Percentiles rank a stretch among this genome's conserved stretches.
Conservation (phyloP, 176 grass and related monocot genomes). For the Puccinellia tenuiflora region DNA sequence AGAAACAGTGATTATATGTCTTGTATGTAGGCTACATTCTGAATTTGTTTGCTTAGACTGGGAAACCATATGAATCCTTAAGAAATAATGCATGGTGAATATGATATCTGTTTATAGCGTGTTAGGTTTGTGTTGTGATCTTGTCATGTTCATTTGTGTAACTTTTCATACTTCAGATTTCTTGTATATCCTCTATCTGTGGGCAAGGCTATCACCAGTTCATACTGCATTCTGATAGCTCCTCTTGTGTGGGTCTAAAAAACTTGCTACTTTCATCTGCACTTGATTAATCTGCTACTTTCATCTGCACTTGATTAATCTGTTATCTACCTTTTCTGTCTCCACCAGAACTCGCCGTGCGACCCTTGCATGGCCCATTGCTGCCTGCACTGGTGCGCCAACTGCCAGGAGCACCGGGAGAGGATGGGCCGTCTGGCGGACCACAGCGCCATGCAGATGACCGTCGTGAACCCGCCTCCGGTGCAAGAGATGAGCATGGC, state of each 20-base stretch:
- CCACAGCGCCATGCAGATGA: conserved; percentile 53
- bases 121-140: not conserved
- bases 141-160: not conserved
- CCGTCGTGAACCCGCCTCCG: conserved; percentile 75
- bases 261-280: not conserved
- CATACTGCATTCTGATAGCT: not conserved
- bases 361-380: conserved; percentile 91
- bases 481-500: conserved; percentile 74
- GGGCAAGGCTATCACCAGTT: not conserved
- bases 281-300: not conserved
- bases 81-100: not conserved
- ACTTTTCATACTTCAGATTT: not conserved
- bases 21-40: not conserved
- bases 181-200: not conserved
- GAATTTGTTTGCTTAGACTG: not conserved
- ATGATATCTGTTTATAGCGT: not conserved
- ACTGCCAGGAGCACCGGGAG: conserved; percentile 94
- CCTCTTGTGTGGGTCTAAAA: not conserved
- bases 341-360: conserved; percentile 69
- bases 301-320: not conserved
- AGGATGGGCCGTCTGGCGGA: conserved; percentile 74
- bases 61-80: not conserved
- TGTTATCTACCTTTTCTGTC: not conserved
- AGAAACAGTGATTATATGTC: not conserved
- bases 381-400: conserved; percentile 91